These are phyloP conservation scores for Suillus bovinus DNA, from an alignment of 768 basidiomycete genomes.

Conservation along the genomic window DNA sequence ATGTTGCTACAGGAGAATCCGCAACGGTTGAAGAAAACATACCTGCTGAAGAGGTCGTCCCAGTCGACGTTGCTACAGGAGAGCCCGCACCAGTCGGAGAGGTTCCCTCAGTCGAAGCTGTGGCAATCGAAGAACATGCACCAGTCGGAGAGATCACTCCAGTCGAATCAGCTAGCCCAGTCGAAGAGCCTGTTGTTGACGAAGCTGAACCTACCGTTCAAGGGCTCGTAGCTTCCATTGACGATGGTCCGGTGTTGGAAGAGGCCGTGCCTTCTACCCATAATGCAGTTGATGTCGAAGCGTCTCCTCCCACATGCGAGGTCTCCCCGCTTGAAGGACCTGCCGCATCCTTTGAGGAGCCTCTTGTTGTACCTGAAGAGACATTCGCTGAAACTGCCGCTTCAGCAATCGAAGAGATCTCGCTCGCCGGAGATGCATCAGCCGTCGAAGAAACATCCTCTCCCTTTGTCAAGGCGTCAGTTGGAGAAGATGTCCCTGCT, in stretches of 20 bases:
- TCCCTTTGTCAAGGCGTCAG: not conserved
- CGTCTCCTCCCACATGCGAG: not conserved
- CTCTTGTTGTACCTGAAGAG: constrained; percentile 2
- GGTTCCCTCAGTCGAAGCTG: not conserved
- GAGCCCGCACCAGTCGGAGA: not conserved
- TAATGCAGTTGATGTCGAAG: not conserved
- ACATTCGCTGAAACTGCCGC: not conserved
- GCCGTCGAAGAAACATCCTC: not conserved
- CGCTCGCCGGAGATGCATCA: not conserved
- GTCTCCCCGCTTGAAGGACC: too few relatives aligned
- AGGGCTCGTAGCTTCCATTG: not conserved
- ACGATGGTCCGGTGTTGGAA: not conserved
- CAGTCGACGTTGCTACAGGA: not conserved
- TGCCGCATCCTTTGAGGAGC: not conserved
- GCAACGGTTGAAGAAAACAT: not conserved
- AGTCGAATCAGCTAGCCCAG: not conserved
- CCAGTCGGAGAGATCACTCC: not conserved
- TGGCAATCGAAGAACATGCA: not conserved
- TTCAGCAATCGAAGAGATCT: not conserved
- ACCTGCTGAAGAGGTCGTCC: not conserved
- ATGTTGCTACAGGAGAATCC: not conserved
- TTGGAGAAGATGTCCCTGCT: not conserved
- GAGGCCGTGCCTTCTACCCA: not conserved
- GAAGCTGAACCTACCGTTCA: not conserved
- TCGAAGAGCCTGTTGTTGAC: not conserved